Conservation (phyloP, 192 early-diverging fungal genomes). For the Paraglomus occultum region DNA sequence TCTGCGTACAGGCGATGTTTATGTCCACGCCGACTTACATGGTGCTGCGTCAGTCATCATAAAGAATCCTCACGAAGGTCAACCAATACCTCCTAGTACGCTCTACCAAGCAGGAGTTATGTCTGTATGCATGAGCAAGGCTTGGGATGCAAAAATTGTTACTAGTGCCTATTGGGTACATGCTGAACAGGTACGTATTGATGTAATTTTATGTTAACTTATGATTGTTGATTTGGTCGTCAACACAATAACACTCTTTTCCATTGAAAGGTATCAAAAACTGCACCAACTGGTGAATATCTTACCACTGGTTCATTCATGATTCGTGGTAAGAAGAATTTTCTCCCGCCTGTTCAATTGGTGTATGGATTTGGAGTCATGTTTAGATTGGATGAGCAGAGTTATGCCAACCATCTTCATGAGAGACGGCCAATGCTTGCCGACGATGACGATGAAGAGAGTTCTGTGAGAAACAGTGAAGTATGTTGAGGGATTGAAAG, state of each 20-base stretch:
- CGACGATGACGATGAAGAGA: constrained; percentile 35
- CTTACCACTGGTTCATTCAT: constrained; percentile 89
- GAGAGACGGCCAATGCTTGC: constrained; percentile 55
- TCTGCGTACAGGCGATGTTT: constrained; percentile 66
- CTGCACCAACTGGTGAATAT: constrained; percentile 89
- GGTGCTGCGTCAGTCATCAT: constrained; percentile 88
- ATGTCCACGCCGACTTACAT: constrained; percentile 92
- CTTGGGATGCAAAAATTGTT: constrained; percentile 97
- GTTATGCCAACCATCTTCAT: constrained; percentile 70
- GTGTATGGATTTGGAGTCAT: constrained; percentile 96
- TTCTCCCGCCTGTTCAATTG: constrained; percentile 88
- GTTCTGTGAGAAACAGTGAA: constrained; percentile 27
- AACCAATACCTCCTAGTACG: constrained; percentile 82
- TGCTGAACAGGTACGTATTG: constrained; percentile 56
- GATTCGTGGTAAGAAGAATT: constrained; percentile 94
- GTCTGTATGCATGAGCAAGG: constrained; percentile 90
- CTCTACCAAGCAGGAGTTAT: constrained; percentile 94
- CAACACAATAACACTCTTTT: no score
- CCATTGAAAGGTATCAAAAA: constrained; percentile 64
- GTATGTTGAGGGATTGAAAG: neutral
- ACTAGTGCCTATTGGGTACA: constrained; percentile 95
- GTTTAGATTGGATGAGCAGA: constrained; percentile 86
- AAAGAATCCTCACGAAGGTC: constrained; percentile 67
- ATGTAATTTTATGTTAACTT: neutral
- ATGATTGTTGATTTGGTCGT: neutral